A percentile compares a stretch with the other conserved stretches of the same genome.
Conservation (phyloP, 2,329 filamentous ascomycete species). For the Ophiostoma perfectum region DNA sequence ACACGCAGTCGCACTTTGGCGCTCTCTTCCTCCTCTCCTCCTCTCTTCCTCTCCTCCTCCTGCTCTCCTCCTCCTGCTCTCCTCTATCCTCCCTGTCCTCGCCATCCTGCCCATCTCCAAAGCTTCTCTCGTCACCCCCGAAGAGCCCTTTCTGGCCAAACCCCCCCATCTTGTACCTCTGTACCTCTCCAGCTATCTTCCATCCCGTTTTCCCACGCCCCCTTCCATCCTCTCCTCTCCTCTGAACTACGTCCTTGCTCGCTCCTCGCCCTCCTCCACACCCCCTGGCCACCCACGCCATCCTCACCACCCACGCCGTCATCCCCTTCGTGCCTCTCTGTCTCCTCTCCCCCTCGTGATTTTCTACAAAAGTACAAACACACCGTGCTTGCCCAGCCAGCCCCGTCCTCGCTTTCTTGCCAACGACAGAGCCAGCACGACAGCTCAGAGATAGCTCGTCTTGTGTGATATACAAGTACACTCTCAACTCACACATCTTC, state of each 20-base stretch:
- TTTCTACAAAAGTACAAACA: background rate
- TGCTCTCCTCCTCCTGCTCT: background rate
- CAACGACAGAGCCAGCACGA: background rate
- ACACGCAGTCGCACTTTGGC: background rate
- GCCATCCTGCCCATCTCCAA: background rate
- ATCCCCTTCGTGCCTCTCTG: background rate
- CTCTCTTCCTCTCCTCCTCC: background rate
- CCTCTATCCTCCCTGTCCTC: background rate
- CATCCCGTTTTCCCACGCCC: background rate
- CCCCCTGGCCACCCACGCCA: background rate
- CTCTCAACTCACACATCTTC: slow-evolving; percentile 8
- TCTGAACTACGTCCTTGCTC: background rate
- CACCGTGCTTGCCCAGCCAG: background rate
- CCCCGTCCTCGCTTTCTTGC: background rate
- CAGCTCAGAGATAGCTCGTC: background rate
- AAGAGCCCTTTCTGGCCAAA: background rate
- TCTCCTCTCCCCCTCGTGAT: background rate
- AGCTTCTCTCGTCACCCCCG: background rate
- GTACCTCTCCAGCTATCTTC: slow-evolving; percentile 4
- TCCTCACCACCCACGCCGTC: slow-evolving; percentile 5
- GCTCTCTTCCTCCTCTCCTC: background rate
- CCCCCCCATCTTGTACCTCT: slow-evolving; percentile 1
- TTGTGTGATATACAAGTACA: slow-evolving; percentile 2
- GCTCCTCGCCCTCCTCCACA: background rate
- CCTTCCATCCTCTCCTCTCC: slow-evolving; percentile 9